These are phyloP conservation scores for Clavariopsis aquatica DNA, from an alignment of 495 filamentous ascomycete species.

Conservation along the genomic window DNA sequence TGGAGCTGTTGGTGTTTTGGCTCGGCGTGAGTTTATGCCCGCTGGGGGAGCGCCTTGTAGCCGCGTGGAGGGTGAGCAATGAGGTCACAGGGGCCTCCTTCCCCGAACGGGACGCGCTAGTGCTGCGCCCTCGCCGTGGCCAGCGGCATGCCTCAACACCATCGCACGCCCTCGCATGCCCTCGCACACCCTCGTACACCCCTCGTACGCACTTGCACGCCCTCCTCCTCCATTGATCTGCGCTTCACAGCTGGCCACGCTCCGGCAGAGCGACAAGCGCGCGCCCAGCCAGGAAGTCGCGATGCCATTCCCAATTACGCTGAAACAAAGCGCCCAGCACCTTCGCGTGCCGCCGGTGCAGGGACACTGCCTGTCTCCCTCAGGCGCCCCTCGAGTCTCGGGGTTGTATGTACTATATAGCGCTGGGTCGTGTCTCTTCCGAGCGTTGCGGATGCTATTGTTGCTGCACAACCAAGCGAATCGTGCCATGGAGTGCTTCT, in stretches of 20 bases:
- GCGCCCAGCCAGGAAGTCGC: neutral
- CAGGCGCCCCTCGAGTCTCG: neutral
- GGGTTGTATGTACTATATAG: neutral
- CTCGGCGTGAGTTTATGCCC: constrained; percentile 18
- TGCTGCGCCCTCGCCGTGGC: too few species aligned
- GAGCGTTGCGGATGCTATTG: neutral
- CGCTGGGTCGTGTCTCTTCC: neutral
- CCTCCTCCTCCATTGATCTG: neutral
- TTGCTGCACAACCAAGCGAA: neutral
- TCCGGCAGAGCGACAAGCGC: neutral
- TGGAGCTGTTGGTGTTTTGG: constrained; percentile 32
- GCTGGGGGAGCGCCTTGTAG: neutral
- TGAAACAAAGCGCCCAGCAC: neutral
- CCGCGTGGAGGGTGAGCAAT: neutral
- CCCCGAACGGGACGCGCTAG: neutral
- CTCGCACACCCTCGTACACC: too few species aligned
- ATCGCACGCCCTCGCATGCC: too few species aligned
- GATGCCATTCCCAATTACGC: neutral
- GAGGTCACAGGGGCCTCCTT: constrained; percentile 8
- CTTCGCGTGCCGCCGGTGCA: neutral
- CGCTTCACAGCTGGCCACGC: neutral
- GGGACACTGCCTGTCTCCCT: neutral
- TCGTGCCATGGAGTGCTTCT: too few species aligned
- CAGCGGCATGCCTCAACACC: too few species aligned
- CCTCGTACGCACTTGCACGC: too few species aligned